Evolutionary conservation across 164 flowering plant genomes (phyloP).

Genomic region (Berberis thunbergii): DNA sequence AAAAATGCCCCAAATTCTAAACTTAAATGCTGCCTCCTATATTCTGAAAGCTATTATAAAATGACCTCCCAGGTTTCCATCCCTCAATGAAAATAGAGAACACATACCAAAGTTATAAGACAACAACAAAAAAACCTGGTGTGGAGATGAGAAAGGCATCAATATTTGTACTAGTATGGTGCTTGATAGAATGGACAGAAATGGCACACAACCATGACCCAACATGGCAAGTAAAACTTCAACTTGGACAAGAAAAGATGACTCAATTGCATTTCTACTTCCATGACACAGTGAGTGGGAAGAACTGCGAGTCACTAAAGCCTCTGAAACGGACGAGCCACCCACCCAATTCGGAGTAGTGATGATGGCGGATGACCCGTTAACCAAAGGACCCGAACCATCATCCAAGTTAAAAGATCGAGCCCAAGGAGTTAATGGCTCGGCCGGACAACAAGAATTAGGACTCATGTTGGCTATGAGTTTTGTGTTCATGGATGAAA

Average conservation of each 20-base stretch:
- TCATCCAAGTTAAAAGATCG: constrained; percentile 34
- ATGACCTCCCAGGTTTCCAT: too few species aligned
- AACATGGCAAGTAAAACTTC: constrained; percentile 1
- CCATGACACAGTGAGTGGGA: constrained; percentile 41
- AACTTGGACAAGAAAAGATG: constrained; percentile 9
- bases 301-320: constrained; percentile 26
- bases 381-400: constrained; percentile 34
- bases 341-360: constrained; percentile 32
- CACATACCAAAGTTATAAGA: too few species aligned
- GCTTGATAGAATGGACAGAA: neutral
- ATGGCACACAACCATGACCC: neutral
- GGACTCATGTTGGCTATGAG: constrained; percentile 14
- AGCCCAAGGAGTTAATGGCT: constrained; percentile 43
- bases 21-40: too few species aligned
- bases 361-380: constrained; percentile 34
- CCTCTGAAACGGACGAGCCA: constrained; percentile 14
- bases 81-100: too few species aligned
- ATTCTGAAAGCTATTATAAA: too few species aligned
- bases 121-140: neutral
- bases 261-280: constrained; percentile 39
- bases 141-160: neutral
- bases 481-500: constrained; percentile 23
- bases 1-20: too few species aligned
- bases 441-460: constrained; percentile 23
- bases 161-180: too few species aligned